Evolutionary conservation across 1,284 basidiomycete species (phyloP).

Genomic region (Crepidotus sp.): DNA sequence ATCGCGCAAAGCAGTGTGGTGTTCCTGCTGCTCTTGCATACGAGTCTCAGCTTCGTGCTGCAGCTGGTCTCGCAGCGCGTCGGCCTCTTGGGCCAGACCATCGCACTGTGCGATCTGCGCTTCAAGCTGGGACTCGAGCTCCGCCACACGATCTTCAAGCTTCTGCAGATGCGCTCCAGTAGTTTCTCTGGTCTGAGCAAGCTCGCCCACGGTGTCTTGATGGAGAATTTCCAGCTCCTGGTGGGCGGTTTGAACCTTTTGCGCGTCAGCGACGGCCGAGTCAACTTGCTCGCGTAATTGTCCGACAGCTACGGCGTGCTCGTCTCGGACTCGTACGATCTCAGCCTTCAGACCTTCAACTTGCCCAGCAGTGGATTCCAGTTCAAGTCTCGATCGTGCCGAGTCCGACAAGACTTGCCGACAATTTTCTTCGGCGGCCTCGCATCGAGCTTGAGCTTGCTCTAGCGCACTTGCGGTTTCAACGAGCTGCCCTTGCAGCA

Average conservation of each 20-base stretch:
- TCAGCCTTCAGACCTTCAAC: constrained; percentile 18
- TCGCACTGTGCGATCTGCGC: constrained; percentile 24
- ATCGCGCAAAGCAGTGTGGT: constrained; percentile 19
- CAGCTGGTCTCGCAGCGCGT: constrained; percentile 23
- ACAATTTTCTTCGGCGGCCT: constrained; percentile 22
- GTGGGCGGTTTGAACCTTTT: constrained; percentile 20
- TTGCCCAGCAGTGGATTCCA: constrained; percentile 22
- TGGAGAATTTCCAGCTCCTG: constrained; percentile 24
- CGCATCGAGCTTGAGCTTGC: constrained; percentile 25
- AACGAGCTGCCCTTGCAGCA: constrained; percentile 30
- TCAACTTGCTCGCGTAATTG: constrained; percentile 24
- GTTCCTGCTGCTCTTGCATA: constrained; percentile 20
- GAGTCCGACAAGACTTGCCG: constrained; percentile 20
- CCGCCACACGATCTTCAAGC: constrained; percentile 23
- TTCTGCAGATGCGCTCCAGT: constrained; percentile 22
- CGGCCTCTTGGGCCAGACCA: constrained; percentile 20
- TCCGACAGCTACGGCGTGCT: constrained; percentile 22
- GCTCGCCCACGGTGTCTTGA: constrained; percentile 23
- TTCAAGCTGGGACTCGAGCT: constrained; percentile 22
- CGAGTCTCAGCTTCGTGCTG: constrained; percentile 30
- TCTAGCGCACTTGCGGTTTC: constrained; percentile 28
- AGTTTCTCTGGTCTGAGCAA: constrained; percentile 23
- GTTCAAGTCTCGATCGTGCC: constrained; percentile 19
- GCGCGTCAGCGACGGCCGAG: constrained; percentile 19
- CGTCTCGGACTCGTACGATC: constrained; percentile 18